A percentile compares a stretch with the other conserved stretches of the same genome.
Conservation (phyloP, 176 grass and related monocot genomes). For the Oryza longistaminata region DNA sequence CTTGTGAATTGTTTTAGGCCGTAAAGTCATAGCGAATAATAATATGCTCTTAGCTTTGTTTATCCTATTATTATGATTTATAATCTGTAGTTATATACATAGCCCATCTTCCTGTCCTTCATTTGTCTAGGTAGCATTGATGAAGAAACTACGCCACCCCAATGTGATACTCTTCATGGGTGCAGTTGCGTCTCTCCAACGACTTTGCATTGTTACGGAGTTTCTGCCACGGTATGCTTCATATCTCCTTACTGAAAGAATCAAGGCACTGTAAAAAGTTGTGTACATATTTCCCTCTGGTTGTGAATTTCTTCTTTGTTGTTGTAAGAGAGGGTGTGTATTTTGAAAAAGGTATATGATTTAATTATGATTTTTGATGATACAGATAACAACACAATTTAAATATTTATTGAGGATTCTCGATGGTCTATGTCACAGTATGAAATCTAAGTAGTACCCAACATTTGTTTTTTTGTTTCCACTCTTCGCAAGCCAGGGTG, state of each 20-base stretch:
- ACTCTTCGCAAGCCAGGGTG: neutral
- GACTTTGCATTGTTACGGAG: conserved; percentile 89
- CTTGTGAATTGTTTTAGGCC: neutral
- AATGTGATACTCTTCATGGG: conserved; percentile 98
- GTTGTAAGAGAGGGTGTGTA: neutral
- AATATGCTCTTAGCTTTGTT: neutral
- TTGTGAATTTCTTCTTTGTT: conserved; percentile 30
- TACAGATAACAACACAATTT: neutral
- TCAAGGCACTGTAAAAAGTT: neutral
- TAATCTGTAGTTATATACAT: neutral
- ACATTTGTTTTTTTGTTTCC: neutral
- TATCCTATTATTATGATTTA: conserved; percentile 1
- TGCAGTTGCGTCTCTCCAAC: conserved; percentile 69
- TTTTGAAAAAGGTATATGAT: neutral
- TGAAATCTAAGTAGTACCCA: conserved; percentile 12
- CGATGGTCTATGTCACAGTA: neutral
- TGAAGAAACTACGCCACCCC: conserved; percentile 95
- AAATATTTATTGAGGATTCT: neutral
- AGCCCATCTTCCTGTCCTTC: neutral
- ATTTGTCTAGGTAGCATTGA: conserved; percentile 69
- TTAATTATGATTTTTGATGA: neutral
- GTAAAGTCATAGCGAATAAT: neutral
- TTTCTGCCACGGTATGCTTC: conserved; percentile 72
- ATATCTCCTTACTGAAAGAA: conserved; percentile 14
- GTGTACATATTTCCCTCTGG: neutral